Base-by-base conservation (phyloP, 257 asterid species). In the Solanum boliviense region DNA sequence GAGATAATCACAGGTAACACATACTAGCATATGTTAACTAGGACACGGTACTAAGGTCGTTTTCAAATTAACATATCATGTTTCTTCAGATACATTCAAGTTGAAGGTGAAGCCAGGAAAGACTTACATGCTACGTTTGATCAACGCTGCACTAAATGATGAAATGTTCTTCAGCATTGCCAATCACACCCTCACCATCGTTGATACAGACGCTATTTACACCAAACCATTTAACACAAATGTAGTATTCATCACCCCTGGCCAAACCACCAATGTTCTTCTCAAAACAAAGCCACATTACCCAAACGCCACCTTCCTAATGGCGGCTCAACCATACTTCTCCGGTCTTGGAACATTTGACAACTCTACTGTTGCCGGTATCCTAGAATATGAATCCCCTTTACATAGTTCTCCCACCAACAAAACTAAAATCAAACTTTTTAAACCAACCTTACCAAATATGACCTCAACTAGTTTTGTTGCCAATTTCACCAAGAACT, bases 71-170 rank as follows among this genome's bases (percentile, higher is more conserved):
- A 35, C 15, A 9, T 35, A 8, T 65, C 27, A 84, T 38, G 38
- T 62, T 23, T 18, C 13, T 90, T 79, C 93, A 93, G 96, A 92
- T 87, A 93, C 94, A 23, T 93, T 88, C 91, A 92, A 86, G 76
- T 88, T 93, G 86, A 93, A 91, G 86, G 95, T 92, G 89, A 92
- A 90, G 88, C 92, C 94, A 9, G 96, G 94, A 79, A 94, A 90
- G 88, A 94, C 97, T 1, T 93, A 94, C 83, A 86, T 94, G 93
- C 95, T 94, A 76, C 98, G 98, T 3, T 70, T 94, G 85, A 92
- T 94, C 87, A 94, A 93, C 9, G 98, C 95, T 82, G 98, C 95
- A 86, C 88, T 94, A 91, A 94, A 94, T 32, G 98, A 93, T 12
- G 95, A 93, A 86, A 88, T 94, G 16, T 94, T 92, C 89, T 92